A percentile compares a stretch with the other conserved stretches of the same genome.
These are phyloP conservation scores for Starmera caribaea DNA, from an alignment of 805 yeast genomes.

Conservation along the genomic window DNA sequence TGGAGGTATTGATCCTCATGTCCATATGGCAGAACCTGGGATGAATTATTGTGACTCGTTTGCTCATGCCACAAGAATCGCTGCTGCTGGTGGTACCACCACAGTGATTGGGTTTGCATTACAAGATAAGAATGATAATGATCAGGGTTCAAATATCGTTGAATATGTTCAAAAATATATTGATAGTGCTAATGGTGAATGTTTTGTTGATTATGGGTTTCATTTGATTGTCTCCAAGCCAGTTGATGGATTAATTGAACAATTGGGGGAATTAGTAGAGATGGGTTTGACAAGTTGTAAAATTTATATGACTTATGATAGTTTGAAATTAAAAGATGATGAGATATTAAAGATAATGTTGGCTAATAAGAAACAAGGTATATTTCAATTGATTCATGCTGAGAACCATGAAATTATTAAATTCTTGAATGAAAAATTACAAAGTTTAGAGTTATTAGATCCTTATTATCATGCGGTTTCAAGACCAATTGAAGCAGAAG, in stretches of 20 bases:
- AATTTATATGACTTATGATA: constrained; percentile 37
- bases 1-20: constrained; percentile 43
- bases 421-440: constrained; percentile 29
- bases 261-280: constrained; percentile 25
- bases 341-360: constrained; percentile 29
- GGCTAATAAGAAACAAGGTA: constrained; percentile 29
- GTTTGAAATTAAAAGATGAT: constrained; percentile 29
- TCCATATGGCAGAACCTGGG: constrained; percentile 34
- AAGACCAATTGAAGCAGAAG: constrained; percentile 36
- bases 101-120: constrained; percentile 38
- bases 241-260: constrained; percentile 19
- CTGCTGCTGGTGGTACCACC: constrained; percentile 43
- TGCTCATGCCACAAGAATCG: constrained; percentile 33
- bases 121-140: constrained; percentile 25
- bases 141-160: constrained; percentile 20
- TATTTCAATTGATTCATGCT: constrained; percentile 44
- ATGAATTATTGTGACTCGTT: constrained; percentile 35
- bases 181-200: constrained; percentile 19
- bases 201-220: constrained; percentile 39
- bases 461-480: constrained; percentile 38
- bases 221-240: constrained; percentile 35
- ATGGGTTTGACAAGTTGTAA: constrained; percentile 31
- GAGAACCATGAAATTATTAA: constrained; percentile 38
- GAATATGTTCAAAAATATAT: constrained; percentile 17
- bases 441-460: constrained; percentile 25